These are phyloP conservation scores for Mrakia blollopis DNA, from an alignment of 768 basidiomycete genomes.

Conservation along the genomic window DNA sequence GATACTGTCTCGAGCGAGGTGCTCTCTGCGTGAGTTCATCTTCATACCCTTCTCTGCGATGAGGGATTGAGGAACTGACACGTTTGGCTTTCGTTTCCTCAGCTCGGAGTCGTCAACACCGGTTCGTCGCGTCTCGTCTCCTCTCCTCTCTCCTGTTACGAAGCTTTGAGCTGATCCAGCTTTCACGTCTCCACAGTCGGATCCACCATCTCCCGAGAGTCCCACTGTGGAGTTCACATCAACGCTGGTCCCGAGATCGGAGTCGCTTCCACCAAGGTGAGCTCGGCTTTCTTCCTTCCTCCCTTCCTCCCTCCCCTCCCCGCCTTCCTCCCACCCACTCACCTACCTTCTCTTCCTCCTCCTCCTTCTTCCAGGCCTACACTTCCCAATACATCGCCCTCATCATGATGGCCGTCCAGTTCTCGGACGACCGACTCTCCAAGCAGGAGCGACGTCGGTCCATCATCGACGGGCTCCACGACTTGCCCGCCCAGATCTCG, in stretches of 20 bases:
- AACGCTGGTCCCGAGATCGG: constrained; percentile 84
- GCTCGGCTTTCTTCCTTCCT: background rate
- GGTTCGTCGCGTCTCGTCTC: background rate
- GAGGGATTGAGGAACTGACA: background rate
- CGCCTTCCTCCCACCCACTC: background rate
- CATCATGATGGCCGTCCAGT: constrained; percentile 95
- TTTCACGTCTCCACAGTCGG: constrained; percentile 56
- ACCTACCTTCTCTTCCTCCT: background rate
- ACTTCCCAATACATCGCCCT: constrained; percentile 98
- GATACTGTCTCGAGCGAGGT: constrained; percentile 94
- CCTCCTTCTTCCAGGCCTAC: constrained; percentile 55
- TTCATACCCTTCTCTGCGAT: background rate
- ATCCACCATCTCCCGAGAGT: constrained; percentile 93
- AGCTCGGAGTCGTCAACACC: constrained; percentile 91
- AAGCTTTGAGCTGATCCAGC: background rate
- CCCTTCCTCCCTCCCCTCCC: background rate
- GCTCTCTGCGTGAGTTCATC: constrained; percentile 61
- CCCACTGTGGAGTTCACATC: constrained; percentile 99
- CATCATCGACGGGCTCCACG: constrained; percentile 89
- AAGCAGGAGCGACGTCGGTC: constrained; percentile 82
- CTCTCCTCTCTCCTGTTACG: background rate
- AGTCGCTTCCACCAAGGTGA: constrained; percentile 89
- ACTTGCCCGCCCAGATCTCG: constrained; percentile 84
- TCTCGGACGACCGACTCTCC: constrained; percentile 94
- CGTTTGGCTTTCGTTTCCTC: no score